These are phyloP conservation scores for Daedaleopsis sinensis DNA, from an alignment of 768 basidiomycete genomes.

Conservation along the genomic window DNA sequence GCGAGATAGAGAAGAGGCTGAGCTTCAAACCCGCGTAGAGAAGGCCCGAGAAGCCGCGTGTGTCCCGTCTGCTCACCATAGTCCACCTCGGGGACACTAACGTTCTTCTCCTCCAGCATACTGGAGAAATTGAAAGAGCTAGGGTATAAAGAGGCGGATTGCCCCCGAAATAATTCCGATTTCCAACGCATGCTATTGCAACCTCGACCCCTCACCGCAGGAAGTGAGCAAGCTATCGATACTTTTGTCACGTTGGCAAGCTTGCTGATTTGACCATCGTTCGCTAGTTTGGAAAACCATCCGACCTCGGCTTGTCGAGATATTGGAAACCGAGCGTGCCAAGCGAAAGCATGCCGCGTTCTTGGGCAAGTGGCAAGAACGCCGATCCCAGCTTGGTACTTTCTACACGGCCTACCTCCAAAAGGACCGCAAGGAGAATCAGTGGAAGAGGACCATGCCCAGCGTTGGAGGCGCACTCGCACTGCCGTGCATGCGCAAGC, in stretches of 20 bases:
- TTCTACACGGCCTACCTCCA: not conserved
- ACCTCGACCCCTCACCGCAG: slow-evolving; percentile 2
- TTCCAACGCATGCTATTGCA: not conserved
- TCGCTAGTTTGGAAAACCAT: slow-evolving; percentile 1
- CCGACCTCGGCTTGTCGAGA: not conserved
- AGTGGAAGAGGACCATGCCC: not conserved
- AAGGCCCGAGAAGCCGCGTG: not conserved
- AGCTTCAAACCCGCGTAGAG: too few species aligned
- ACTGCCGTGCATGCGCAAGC: not conserved
- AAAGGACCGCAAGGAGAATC: not conserved
- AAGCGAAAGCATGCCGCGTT: not conserved
- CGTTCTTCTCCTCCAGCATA: slow-evolving; percentile 7
- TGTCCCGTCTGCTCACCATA: not conserved
- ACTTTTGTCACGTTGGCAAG: not conserved
- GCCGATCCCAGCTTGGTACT: not conserved
- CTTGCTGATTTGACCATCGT: not conserved
- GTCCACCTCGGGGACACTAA: too few species aligned
- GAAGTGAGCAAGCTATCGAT: not conserved
- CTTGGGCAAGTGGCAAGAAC: not conserved
- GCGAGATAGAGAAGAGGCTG: too few species aligned
- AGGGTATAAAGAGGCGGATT: slow-evolving; percentile 5
- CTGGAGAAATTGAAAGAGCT: slow-evolving; percentile 6
- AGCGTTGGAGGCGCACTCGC: not conserved
- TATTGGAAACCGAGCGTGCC: not conserved
- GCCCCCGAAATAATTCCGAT: not conserved